Base-by-base conservation (phyloP, 2,329 filamentous ascomycete species). In the Trichophyton benhamiae region DNA sequence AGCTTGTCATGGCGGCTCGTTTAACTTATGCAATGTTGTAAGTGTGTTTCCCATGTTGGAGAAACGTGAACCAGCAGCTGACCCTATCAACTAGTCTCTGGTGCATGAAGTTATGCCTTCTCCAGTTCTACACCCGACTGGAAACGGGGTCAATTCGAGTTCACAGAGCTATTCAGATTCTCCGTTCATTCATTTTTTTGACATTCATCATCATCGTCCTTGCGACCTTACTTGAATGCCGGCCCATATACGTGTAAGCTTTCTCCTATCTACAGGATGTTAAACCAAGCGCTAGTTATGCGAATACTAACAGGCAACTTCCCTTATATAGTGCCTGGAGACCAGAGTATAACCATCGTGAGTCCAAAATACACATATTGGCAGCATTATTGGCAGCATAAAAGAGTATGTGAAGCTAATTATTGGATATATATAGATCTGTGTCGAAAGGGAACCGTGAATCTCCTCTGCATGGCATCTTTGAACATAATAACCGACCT, bases 71-170 rank as follows among this genome's bases (percentile, higher is more conserved):
- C 33, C 13, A 3, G 33, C 9, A 13, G 33, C 33, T 38, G 33
- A 38, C 2, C 13, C 8, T 33, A 33, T 3, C n/a, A 7, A 13
- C 61, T 49, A 65, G 64, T 57, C 58, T 65, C 44, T 65, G 64
- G 64, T 64, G 60, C 57, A 64, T 65, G 63, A 65, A 65, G 42
- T 52, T 64, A 11, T 64, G 63, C 42, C 61, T 65, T 17, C 55
- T 65, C 15, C 61, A 63, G 58, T 65, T 65, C 36, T 65, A 65
- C 57, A 61, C 60, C 4, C 60, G 64, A 15, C 42, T 65, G 22
- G 64, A 64, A 58, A 65, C 61, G 9, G 64, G 64, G 3, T 65
- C 64, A 3, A 63, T 58, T 53, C 64, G 58, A 46, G 63, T 65
- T 30, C 61, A 65, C 59, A 49, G 58, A 11, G 58, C 64, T 11